These are phyloP conservation scores for Monosporozyma solicola DNA, from an alignment of 805 yeast species.

Conservation along the genomic window DNA sequence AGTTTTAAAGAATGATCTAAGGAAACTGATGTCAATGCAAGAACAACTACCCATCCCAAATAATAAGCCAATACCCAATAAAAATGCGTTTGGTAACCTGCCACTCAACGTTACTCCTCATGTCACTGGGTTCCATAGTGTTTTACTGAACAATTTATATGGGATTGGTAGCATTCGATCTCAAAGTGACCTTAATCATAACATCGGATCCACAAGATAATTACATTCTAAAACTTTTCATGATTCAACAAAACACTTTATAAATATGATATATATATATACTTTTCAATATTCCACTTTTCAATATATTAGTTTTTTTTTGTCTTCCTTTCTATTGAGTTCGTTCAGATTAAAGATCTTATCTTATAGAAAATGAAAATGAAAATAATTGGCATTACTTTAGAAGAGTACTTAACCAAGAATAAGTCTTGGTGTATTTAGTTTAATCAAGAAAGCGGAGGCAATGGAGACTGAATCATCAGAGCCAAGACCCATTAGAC, in stretches of 20 bases:
- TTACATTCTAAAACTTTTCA: not conserved
- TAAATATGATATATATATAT: not conserved
- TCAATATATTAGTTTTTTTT: too few species aligned
- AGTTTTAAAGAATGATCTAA: constrained; percentile 6
- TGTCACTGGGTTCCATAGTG: constrained; percentile 7
- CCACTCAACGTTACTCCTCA: not conserved
- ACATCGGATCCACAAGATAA: not conserved
- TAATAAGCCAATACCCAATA: not conserved
- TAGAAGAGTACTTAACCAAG: too few species aligned
- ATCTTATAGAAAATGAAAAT: too few species aligned
- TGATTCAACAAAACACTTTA: not conserved
- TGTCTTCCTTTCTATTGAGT: too few species aligned
- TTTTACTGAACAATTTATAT: constrained; percentile 7
- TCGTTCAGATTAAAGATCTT: too few species aligned
- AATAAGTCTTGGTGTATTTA: not conserved
- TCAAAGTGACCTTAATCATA: not conserved
- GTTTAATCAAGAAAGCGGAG: not conserved
- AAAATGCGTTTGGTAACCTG: not conserved
- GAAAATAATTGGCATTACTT: too few species aligned
- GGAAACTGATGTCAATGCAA: constrained; percentile 1
- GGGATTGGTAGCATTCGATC: constrained; percentile 4
- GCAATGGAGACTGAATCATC: not conserved
- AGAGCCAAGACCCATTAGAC: constrained; percentile 38
- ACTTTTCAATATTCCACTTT: not conserved
- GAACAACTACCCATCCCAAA: not conserved